Evolutionary conservation across 2,329 filamentous ascomycete genomes (phyloP), one percentile per base, ranked within the genome.

Genomic region (Xenoacremonium recifei): DNA sequence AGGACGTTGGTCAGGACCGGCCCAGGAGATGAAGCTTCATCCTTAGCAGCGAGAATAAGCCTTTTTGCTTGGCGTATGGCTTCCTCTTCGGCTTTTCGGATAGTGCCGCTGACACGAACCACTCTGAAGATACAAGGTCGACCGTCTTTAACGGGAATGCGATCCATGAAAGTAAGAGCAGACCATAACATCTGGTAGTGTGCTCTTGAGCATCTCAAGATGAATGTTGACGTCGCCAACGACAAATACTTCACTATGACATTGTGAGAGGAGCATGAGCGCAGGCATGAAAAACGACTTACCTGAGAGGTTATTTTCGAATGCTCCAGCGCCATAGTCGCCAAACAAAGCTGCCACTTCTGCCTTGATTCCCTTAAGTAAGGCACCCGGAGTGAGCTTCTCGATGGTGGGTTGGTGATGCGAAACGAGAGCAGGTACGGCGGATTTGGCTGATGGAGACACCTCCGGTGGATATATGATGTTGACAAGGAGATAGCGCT

Each of bases 401-500:
- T 87, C 80, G 2, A 84, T 79, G 3, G 87, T 95, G 0, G 92
- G 90, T 37, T 85, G 82, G 63, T 91, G 85, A 67, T 95, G 85
- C 40, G 83, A 74, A 20, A 97, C 70, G 44, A 87, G 73, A 70
- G 80, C 65, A 61, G 86, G 65, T 59, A 76, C 54, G 53, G 67
- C 63, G 23, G 61, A 37, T 43, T 63, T 65, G 46, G 55, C 51
- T 35, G 59, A 47, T 46, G 56, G 58, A 9, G 59, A 49, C 9
- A 71, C 49, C 11, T 79, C 70, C 6, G 82, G 76, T 0, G 91
- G 89, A 59, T 96, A 96, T 35, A 97, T 76, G 52, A 97, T 90
- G 62, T 95, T 89, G 48, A 97, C 81, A n/a, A 97, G 82, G 15
- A 99, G 79, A 65, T 99, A 99, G 58, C 93, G 85, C 67, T 96